Base-by-base conservation (phyloP, 305 asterid species). In the Solanum hybrid region DNA sequence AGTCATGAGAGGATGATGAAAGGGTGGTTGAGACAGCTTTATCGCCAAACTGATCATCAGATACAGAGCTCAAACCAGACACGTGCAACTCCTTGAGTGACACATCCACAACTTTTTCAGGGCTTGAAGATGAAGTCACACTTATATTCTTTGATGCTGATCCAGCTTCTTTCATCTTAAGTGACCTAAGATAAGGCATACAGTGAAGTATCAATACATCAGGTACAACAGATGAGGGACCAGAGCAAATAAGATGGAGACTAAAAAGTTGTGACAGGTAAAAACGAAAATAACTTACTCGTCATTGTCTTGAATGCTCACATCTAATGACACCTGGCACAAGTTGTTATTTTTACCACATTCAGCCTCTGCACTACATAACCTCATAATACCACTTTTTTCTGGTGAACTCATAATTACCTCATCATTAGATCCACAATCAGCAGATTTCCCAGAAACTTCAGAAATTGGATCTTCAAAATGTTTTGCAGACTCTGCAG, bases 1-100 rank as follows among this genome's bases (percentile, higher is more conserved):
- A 90, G 57, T 93, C 95, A 87, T 92, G 92, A 82, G 98, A 93
- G 61, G 97, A 92, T 68, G 96, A 93, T 26, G 97, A 92, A 92
- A 90, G 95, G 86, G 93, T 93, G 90, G 89, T 89, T 65, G 98
- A 90, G 88, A 92, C 93, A 87, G 95, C 89, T 90, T 91, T 94
- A 72, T 94, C 95, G 29, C 93, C 95, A 76, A 90, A 89, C 76
- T 90, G 93, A 88, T 92, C 95, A 88, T 91, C 91, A 72, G 93
- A 91, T 90, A 84, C 41, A 90, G 94, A 93, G 90, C 92, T 90
- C 51, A 96, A 93, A 91, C 89, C 92, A 86, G 94, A 79, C 77
- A 73, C 82, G 89, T 91, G 92, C 38, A 41, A 89, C 57, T 87
- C 92, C 89, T 51, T 90, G 27, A 86, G 89, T 78, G 86, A 88